These are phyloP conservation scores for Aspergillus kassunensis DNA, from an alignment of 495 filamentous ascomycete species.

Conservation along the genomic window DNA sequence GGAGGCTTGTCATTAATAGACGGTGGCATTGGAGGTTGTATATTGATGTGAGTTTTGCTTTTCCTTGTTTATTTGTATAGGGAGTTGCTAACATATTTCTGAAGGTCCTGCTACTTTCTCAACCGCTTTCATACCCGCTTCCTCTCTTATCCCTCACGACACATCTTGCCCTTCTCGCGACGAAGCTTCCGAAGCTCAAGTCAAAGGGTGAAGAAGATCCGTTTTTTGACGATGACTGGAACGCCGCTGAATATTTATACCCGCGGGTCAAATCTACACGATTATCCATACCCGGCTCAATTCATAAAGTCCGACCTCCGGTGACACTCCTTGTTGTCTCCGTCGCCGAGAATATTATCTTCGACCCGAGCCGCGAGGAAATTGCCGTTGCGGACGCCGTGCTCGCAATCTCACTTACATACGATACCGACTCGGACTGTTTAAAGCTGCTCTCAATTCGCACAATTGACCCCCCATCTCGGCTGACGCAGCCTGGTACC, in stretches of 20 bases:
- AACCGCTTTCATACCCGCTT: conserved; percentile 84
- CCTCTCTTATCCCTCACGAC: conserved; percentile 90
- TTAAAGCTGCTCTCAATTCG: conserved; percentile 59
- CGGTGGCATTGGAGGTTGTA: conserved; percentile 96
- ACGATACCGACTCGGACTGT: conserved; percentile 25
- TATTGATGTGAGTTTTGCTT: conserved; percentile 70
- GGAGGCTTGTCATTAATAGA: conserved; percentile 73
- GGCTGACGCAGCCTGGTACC: conserved; percentile 66
- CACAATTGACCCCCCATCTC: conserved; percentile 65
- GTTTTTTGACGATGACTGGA: conserved; percentile 98
- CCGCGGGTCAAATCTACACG: conserved; percentile 37
- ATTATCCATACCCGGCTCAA: background rate
- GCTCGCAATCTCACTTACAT: conserved; percentile 69
- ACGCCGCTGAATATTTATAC: conserved; percentile 72
- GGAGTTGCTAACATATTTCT: background rate
- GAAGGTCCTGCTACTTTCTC: conserved; percentile 89
- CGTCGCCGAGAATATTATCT: conserved; percentile 83
- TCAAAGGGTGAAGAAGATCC: conserved; percentile 91
- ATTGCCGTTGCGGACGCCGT: conserved; percentile 86
- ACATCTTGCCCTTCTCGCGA: conserved; percentile 89
- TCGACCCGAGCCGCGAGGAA: conserved; percentile 88
- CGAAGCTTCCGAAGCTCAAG: conserved; percentile 76
- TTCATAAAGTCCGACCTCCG: conserved; percentile 56
- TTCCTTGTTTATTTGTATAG: background rate
- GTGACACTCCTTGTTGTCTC: conserved; percentile 85